Percentiles rank a stretch among this genome's conserved stretches.
These are phyloP conservation scores for Ensete ventricosum DNA, from an alignment of 176 grass and related monocot genomes.

Conservation along the genomic window DNA sequence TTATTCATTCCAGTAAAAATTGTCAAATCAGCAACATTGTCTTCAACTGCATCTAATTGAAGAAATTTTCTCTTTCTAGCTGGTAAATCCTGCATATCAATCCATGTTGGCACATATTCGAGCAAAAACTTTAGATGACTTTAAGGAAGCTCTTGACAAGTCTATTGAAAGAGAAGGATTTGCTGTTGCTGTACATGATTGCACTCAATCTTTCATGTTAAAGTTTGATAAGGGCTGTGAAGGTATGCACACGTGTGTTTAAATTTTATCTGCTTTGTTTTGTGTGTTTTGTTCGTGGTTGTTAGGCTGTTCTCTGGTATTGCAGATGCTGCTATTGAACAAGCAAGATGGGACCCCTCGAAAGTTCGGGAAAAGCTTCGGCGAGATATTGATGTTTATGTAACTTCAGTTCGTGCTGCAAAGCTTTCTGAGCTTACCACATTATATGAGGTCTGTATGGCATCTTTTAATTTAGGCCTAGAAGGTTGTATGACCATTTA, in stretches of 20 bases:
- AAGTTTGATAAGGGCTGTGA: conserved; percentile 85
- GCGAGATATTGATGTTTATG: conserved; percentile 75
- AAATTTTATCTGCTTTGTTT: not conserved
- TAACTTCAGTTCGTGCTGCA: conserved; percentile 59
- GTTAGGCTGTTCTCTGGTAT: not conserved
- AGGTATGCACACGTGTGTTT: conserved; percentile 34
- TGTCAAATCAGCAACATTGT: not conserved
- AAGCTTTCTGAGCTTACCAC: conserved; percentile 71
- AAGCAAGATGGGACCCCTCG: conserved; percentile 84
- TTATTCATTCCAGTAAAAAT: no score
- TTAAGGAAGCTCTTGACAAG: conserved; percentile 84
- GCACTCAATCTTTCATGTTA: conserved; percentile 46
- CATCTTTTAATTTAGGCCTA: not conserved
- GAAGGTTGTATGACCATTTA: not conserved
- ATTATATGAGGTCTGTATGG: conserved; percentile 60
- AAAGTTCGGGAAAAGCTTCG: conserved; percentile 88
- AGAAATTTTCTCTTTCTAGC: conserved; percentile 29
- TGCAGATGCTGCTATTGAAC: conserved; percentile 81
- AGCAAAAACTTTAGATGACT: conserved; percentile 56
- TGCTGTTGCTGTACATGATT: conserved; percentile 48
- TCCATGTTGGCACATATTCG: conserved; percentile 68
- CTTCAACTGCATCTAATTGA: not conserved
- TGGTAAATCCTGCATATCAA: conserved; percentile 87
- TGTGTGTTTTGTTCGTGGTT: not conserved
- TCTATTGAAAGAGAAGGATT: conserved; percentile 69